phyloP scores from a whole-genome alignment of 805 yeast species.

The Saturnispora dispora region DNA sequence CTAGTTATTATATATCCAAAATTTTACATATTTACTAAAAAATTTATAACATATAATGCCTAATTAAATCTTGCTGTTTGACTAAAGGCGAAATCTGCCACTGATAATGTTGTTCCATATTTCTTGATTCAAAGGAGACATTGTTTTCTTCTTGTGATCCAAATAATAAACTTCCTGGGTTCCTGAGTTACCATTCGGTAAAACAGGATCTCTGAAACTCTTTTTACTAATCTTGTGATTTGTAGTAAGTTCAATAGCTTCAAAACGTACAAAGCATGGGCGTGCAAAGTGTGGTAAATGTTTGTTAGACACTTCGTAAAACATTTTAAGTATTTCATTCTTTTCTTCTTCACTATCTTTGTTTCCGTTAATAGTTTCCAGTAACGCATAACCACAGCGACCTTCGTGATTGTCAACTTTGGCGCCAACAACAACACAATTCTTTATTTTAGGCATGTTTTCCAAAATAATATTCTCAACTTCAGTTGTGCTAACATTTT shows the following conservation, averaged over 20 bases:
- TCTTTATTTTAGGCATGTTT: constrained; percentile 35
- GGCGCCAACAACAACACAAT: constrained; percentile 81
- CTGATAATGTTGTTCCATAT: constrained; percentile 39
- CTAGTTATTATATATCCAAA: neutral
- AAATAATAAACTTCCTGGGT: constrained; percentile 66
- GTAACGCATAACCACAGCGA: constrained; percentile 82
- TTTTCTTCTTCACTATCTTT: constrained; percentile 23
- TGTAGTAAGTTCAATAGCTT: constrained; percentile 56
- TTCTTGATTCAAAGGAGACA: constrained; percentile 45
- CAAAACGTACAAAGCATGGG: constrained; percentile 73
- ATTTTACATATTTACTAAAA: neutral
- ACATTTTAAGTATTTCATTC: constrained; percentile 28
- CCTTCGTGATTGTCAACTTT: constrained; percentile 86
- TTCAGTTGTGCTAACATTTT: constrained; percentile 88
- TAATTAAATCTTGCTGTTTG: too few relatives aligned
- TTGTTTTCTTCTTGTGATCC: constrained; percentile 34
- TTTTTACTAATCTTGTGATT: constrained; percentile 77
- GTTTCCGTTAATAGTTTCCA: constrained; percentile 35
- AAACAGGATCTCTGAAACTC: constrained; percentile 52
- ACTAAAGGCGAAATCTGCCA: constrained; percentile 16
- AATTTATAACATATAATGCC: too few relatives aligned
- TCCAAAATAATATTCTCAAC: constrained; percentile 69
- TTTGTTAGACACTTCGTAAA: constrained; percentile 29
- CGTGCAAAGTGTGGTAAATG: constrained; percentile 76
- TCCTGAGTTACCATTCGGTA: constrained; percentile 59